phyloP scores from a whole-genome alignment of 352 stramenopile species.

The Pythium guiyangense region DNA sequence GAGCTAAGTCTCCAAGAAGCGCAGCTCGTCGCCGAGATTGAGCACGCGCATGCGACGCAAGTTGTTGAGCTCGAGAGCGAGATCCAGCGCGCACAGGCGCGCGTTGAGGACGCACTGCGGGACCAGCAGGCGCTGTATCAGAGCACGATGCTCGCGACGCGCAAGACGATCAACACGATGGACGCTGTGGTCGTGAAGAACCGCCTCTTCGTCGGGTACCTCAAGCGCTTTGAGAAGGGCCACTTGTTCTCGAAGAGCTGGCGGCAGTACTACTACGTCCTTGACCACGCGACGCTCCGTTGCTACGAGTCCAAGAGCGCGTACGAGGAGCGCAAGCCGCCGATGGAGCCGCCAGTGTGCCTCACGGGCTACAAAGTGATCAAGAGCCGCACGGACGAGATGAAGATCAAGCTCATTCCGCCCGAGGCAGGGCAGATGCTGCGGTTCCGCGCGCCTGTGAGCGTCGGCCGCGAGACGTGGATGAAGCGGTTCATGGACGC shows the following conservation, averaged over 20 bases:
- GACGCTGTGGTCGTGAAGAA: constrained; percentile 64
- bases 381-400: constrained; percentile 68
- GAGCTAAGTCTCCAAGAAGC: constrained; percentile 48
- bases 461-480: constrained; percentile 68
- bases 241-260: constrained; percentile 69
- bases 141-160: constrained; percentile 72
- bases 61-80: constrained; percentile 29
- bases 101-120: constrained; percentile 42
- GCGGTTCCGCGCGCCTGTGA: constrained; percentile 67
- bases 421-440: constrained; percentile 64
- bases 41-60: constrained; percentile 36
- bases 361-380: constrained; percentile 69
- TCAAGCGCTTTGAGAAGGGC: constrained; percentile 74
- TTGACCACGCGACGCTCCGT: constrained; percentile 59
- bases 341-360: constrained; percentile 42
- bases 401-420: constrained; percentile 77
- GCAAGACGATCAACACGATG: constrained; percentile 73
- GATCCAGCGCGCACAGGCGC: constrained; percentile 30
- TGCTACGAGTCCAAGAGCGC: constrained; percentile 76
- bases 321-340: constrained; percentile 53
- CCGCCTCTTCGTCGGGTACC: constrained; percentile 61
- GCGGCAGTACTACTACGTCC: constrained; percentile 75
- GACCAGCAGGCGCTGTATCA: constrained; percentile 69
- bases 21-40: constrained; percentile 38
- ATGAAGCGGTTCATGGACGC: constrained; percentile 75